Percentiles rank a stretch among this genome's conserved stretches.
These are phyloP conservation scores for Melocanna baccifera DNA, from an alignment of 176 grass and related monocot species.

Conservation along the genomic window DNA sequence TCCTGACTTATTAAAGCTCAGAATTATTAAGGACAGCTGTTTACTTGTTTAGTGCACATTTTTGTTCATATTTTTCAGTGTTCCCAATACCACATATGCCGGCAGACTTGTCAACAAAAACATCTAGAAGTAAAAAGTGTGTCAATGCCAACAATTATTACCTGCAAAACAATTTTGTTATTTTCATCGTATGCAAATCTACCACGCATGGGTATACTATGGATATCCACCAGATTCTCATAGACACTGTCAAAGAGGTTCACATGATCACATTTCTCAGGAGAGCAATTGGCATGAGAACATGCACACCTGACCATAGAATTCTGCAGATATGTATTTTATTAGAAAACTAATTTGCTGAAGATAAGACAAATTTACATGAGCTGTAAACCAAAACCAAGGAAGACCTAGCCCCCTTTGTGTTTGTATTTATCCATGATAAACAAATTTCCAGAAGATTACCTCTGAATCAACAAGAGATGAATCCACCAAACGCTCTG, in stretches of 20 bases:
- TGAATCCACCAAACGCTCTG: slow-evolving; percentile 65
- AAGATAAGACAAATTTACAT: background rate
- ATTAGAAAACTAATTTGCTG: slow-evolving; percentile 33
- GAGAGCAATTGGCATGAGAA: slow-evolving; percentile 46
- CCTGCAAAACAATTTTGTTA: slow-evolving; percentile 70
- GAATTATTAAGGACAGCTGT: background rate
- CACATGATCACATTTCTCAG: slow-evolving; percentile 70
- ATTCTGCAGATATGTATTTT: slow-evolving; percentile 49
- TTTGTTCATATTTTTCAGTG: background rate
- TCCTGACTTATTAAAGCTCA: background rate
- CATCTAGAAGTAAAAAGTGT: background rate
- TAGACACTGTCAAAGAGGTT: slow-evolving; percentile 63
- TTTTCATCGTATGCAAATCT: slow-evolving; percentile 85
- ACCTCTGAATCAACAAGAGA: slow-evolving; percentile 68
- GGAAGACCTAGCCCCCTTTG: background rate
- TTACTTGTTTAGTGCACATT: background rate
- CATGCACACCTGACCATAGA: slow-evolving; percentile 57
- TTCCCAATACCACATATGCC: background rate
- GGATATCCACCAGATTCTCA: slow-evolving; percentile 56
- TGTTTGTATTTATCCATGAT: slow-evolving; percentile 5
- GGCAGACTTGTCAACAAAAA: background rate
- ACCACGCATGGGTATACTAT: slow-evolving; percentile 52
- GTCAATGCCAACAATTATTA: slow-evolving; percentile 26
- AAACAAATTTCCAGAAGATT: slow-evolving; percentile 11
- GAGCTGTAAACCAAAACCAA: background rate